These are phyloP conservation scores for Zoysia matrella DNA, from an alignment of 202 grass and related monocot species.

Conservation along the genomic window DNA sequence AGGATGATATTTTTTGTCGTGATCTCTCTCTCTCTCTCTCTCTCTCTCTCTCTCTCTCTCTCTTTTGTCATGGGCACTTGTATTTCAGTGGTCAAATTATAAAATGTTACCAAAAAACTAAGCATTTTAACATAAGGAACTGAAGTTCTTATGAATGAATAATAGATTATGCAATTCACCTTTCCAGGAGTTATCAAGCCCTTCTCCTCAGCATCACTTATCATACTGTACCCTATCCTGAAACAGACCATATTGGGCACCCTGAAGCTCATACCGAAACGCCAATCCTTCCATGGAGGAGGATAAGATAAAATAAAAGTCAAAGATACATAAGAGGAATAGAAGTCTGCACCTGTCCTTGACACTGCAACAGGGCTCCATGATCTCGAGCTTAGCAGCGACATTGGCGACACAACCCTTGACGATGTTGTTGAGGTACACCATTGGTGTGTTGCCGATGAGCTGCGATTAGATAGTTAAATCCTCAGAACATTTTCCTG, in stretches of 20 bases:
- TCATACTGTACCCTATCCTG: constrained; percentile 98
- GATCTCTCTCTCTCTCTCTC: background rate
- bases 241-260: constrained; percentile 3
- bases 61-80: no score
- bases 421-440: constrained; percentile 84
- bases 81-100: background rate
- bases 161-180: constrained; percentile 41
- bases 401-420: constrained; percentile 74
- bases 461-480: constrained; percentile 55
- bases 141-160: no score
- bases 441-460: constrained; percentile 96
- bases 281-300: background rate
- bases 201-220: constrained; percentile 76
- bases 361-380: constrained; percentile 55
- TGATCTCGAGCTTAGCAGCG: constrained; percentile 90
- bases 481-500: constrained; percentile 8
- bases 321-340: no score
- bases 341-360: no score
- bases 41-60: background rate
- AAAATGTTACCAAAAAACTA: background rate
- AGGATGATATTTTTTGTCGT: background rate
- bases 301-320: background rate
- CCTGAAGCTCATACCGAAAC: background rate
- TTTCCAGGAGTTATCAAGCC: constrained; percentile 80
- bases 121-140: background rate